These are phyloP conservation scores for Saccharomycopsis sp. DNA, from an alignment of 805 yeast genomes.

Conservation along the genomic window DNA sequence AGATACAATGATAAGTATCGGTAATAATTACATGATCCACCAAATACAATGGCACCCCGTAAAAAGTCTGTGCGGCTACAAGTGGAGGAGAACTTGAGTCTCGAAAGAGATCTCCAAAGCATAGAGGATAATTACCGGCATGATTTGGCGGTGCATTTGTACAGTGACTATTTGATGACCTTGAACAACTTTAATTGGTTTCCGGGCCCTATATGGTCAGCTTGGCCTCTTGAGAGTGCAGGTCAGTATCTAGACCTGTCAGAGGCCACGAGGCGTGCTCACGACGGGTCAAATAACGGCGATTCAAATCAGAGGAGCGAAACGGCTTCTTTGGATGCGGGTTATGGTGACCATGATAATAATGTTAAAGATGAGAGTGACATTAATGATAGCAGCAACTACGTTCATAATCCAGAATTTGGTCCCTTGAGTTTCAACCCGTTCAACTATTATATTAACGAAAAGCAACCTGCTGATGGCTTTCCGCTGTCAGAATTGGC, in stretches of 20 bases:
- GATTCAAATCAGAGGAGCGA: not conserved
- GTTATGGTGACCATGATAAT: not conserved
- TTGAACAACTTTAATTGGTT: constrained; percentile 33
- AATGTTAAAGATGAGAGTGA: constrained; percentile 14
- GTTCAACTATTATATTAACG: constrained; percentile 25
- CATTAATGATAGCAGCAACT: not conserved
- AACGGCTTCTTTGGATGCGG: too few species aligned
- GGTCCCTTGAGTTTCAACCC: constrained; percentile 19
- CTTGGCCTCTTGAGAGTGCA: constrained; percentile 49
- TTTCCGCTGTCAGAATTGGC: too few species aligned
- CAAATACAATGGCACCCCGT: not conserved
- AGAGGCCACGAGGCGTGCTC: constrained; percentile 25
- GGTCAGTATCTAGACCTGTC: constrained; percentile 34
- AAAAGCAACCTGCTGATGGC: constrained; percentile 7
- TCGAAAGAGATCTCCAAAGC: not conserved
- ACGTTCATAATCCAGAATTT: not conserved
- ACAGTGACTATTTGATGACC: constrained; percentile 44
- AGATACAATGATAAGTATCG: not conserved
- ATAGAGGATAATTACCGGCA: constrained; percentile 41
- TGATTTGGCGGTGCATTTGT: constrained; percentile 61
- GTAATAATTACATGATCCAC: not conserved
- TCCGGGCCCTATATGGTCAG: constrained; percentile 36
- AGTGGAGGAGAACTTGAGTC: constrained; percentile 22
- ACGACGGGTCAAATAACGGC: not conserved
- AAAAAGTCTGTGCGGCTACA: constrained; percentile 29